phyloP scores from a whole-genome alignment of 192 early-diverging fungal species.

The Backusella australiensis region DNA sequence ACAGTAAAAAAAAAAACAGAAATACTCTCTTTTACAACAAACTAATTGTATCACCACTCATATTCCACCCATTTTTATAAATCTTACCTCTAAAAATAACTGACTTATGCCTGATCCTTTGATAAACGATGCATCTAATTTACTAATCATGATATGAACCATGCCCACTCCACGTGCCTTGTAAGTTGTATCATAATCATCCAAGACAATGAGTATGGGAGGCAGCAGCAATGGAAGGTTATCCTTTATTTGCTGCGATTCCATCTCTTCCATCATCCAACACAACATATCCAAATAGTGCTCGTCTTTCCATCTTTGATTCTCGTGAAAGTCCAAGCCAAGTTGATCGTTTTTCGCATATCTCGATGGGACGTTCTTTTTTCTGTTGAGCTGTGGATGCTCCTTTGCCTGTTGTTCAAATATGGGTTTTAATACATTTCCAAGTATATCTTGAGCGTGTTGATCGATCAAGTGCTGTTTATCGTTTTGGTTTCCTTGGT shows the following conservation, averaged over 20 bases:
- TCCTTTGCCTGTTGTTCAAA: slow-evolving; percentile 15
- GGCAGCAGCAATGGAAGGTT: slow-evolving; percentile 11
- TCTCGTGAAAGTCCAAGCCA: slow-evolving; percentile 10
- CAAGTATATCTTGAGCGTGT: slow-evolving; percentile 16
- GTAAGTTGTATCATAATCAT: slow-evolving; percentile 25
- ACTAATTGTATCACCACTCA: too few species aligned
- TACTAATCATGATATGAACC: slow-evolving; percentile 18
- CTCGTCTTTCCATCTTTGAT: background rate
- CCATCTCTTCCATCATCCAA: slow-evolving; percentile 8
- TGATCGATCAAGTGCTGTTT: background rate
- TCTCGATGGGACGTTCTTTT: background rate
- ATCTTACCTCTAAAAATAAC: slow-evolving; percentile 25
- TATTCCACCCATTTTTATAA: background rate
- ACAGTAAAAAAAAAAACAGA: background rate
- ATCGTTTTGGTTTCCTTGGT: background rate
- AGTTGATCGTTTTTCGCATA: slow-evolving; percentile 1
- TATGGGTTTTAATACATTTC: background rate
- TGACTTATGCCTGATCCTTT: slow-evolving; percentile 15
- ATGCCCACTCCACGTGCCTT: slow-evolving; percentile 12
- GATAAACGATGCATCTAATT: background rate
- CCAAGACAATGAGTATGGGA: slow-evolving; percentile 18
- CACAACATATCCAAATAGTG: slow-evolving; percentile 10
- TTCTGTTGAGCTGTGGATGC: background rate
- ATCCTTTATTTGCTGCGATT: background rate
- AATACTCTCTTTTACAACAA: background rate